Conservation (phyloP, 169 alveolate species). For the Plasmodium sp. region DNA sequence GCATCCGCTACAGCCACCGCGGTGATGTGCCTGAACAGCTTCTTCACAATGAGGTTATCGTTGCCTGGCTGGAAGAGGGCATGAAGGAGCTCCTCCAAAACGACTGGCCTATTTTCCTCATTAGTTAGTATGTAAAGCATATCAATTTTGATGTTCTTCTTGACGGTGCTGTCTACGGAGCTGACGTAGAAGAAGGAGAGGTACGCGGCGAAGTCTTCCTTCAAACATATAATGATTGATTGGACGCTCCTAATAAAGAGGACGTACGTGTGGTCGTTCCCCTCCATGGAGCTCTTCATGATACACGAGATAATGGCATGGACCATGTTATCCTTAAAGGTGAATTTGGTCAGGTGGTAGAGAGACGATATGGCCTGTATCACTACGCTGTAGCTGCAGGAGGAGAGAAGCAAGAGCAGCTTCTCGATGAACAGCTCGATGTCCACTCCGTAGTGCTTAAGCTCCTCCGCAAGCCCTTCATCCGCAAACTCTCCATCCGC, state of each 20-base stretch:
- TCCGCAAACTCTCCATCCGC: not conserved
- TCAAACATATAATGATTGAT: slow-evolving; percentile 6
- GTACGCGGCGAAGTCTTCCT: not conserved
- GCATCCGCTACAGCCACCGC: slow-evolving; percentile 15
- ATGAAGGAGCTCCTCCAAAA: slow-evolving; percentile 22
- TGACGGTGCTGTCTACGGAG: not conserved
- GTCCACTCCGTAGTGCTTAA: not conserved
- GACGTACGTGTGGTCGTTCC: slow-evolving; percentile 28
- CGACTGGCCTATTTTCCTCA: not conserved
- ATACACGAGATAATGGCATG: slow-evolving; percentile 17
- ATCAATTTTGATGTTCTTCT: slow-evolving; percentile 17
- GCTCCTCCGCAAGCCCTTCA: too few species aligned
- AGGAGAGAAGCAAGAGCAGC: not conserved
- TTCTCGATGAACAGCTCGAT: slow-evolving; percentile 39
- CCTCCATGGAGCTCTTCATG: slow-evolving; percentile 11
- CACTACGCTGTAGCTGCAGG: slow-evolving; percentile 24
- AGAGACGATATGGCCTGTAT: slow-evolving; percentile 2
- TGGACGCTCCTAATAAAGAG: slow-evolving; percentile 37
- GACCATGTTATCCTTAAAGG: slow-evolving; percentile 10
- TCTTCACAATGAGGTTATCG: slow-evolving; percentile 9
- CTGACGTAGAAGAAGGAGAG: slow-evolving; percentile 24
- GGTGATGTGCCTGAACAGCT: slow-evolving; percentile 9
- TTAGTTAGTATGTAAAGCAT: not conserved
- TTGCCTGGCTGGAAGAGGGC: slow-evolving; percentile 18
- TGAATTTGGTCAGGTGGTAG: slow-evolving; percentile 26